Base-by-base conservation (phyloP, 768 basidiomycete species). In the Phylloporus rhodoxanthus region DNA sequence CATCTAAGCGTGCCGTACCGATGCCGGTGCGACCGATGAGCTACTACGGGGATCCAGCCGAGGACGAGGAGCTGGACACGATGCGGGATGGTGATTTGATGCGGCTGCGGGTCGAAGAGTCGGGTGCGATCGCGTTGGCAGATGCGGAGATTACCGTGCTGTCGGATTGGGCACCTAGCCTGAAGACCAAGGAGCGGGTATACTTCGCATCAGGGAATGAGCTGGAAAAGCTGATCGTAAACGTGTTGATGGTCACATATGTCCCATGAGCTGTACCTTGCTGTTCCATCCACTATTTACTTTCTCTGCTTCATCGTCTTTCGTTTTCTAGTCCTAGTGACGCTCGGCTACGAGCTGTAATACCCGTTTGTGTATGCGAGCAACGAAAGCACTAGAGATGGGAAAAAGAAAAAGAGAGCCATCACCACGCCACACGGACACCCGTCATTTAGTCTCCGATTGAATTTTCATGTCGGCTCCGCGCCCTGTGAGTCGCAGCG, bases 221-320 rank as follows among this genome's bases (percentile, higher is more conserved):
- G 62, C 60, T 89, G 61, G 81, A 86, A 62, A 88, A 82, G 66
- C 64, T 90, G 48, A 75, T 87, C 5, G 84, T 90, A 19, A 89
- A 90, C 64, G 77, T 81, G n/a, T 64, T 89, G 45, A 57, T 90
- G 40, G 83, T 89, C 20, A 78, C 81, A 4, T 89, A 73, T 54
- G 78, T 89, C 54, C 80, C 82, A 41, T 84, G 69, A 46, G 8
- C 23, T 17, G 13, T 15, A 26, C 25, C 26, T 41, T 32, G 14
- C 17, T 19, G 17, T 43, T 26, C 17, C 13, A 10, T 43, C 36
- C 36, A 10, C 4, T 20, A 37, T 26, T 17, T 13, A 11, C 9
- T 13, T 29, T 11, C 28, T 29, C 28, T 11, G 9, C 17, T 15
- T 19, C 19, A 1, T 33, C 30, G 29, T 44, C 20, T 19, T 43